Percentiles rank a stretch among this genome's conserved stretches.
Conservation (phyloP, 345 rosid genomes). For the Eucalyptus paniculata region DNA sequence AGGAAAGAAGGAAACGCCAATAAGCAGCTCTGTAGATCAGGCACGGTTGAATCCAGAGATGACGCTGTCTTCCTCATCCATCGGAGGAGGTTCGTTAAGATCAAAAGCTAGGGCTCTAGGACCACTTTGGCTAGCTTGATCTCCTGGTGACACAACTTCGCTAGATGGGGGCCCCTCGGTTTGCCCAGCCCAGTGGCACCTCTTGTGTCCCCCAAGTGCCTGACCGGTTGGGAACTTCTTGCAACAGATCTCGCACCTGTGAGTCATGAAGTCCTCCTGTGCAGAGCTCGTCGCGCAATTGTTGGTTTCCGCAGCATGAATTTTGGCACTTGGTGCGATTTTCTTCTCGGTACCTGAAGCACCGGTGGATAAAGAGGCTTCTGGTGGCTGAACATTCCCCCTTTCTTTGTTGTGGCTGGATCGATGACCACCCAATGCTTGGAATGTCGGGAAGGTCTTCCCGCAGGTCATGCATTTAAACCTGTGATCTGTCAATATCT, state of each 20-base stretch:
- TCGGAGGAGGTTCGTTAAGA: slow-evolving; percentile 13
- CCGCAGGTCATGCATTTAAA: not conserved
- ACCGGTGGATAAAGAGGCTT: not conserved
- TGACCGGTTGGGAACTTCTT: slow-evolving; percentile 3
- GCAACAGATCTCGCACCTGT: slow-evolving; percentile 1
- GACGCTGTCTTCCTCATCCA: not conserved
- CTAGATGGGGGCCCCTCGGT: not conserved
- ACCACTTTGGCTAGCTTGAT: not conserved
- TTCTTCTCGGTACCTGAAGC: not conserved
- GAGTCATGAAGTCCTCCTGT: not conserved
- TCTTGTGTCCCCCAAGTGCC: slow-evolving; percentile 9
- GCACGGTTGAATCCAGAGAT: not conserved
- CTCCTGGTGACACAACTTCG: not conserved
- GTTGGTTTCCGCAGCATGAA: not conserved
- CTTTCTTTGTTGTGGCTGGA: slow-evolving; percentile 6
- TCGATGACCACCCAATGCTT: slow-evolving; percentile 7
- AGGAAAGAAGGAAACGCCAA: not conserved
- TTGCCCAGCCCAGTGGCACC: slow-evolving; percentile 1
- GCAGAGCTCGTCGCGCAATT: not conserved
- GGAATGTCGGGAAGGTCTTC: not conserved
- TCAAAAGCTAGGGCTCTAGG: slow-evolving; percentile 1
- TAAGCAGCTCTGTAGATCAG: not conserved
- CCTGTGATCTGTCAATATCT: not conserved
- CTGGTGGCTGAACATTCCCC: not conserved
- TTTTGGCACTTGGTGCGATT: not conserved